Conservation (phyloP, 257 asterid genomes). For the Anisodus tanguticus region DNA sequence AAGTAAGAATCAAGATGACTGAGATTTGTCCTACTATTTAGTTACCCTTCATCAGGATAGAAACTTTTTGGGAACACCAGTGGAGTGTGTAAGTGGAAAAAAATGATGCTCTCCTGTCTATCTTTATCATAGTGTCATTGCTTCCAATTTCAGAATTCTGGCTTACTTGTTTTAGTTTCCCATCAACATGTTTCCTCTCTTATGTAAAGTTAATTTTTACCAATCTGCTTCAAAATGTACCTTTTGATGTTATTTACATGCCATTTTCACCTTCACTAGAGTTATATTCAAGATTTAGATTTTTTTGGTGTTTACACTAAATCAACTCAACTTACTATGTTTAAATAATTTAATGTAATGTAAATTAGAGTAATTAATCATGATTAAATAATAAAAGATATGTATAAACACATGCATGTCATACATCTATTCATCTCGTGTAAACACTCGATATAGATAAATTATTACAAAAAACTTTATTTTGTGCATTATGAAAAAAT, state of each 20-base stretch:
- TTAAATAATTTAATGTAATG: neutral
- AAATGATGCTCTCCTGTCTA: neutral
- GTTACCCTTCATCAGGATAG: neutral
- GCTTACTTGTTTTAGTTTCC: slow-evolving; percentile 15
- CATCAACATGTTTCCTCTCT: slow-evolving; percentile 14
- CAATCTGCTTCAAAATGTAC: neutral
- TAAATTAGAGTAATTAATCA: neutral
- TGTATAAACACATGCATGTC: neutral
- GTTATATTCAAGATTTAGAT: neutral
- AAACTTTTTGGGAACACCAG: neutral
- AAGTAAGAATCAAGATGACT: neutral
- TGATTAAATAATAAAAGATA: neutral
- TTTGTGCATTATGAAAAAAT: too few species aligned
- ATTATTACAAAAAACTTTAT: too few species aligned
- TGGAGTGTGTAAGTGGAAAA: slow-evolving; percentile 21
- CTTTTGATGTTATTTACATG: slow-evolving; percentile 24
- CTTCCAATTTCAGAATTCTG: slow-evolving; percentile 20
- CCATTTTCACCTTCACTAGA: neutral
- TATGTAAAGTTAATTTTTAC: neutral
- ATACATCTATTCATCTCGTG: neutral
- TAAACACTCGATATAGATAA: neutral
- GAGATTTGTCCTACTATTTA: neutral
- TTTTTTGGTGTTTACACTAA: neutral
- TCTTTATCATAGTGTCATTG: slow-evolving; percentile 21
- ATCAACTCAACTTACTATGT: neutral